Evolutionary conservation across 139 green algal genomes (phyloP).

Genomic region (Tetradesmus lagerheimii): DNA sequence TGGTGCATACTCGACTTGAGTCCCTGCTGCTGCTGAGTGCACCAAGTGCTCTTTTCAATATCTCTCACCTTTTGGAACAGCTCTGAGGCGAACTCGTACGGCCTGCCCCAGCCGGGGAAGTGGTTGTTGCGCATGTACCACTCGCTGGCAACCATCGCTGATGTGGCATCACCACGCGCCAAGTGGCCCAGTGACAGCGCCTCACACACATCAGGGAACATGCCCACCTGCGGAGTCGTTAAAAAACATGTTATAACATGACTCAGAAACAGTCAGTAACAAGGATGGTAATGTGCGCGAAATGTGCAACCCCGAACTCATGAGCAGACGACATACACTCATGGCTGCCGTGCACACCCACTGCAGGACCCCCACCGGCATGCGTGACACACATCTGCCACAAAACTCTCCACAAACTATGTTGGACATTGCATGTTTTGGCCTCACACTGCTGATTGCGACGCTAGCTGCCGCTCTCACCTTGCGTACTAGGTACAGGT

Average conservation of each 20-base stretch:
- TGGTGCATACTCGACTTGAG: too few species aligned
- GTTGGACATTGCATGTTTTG: too few species aligned
- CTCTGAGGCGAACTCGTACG: conserved; percentile 79
- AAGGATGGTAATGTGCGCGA: too few species aligned
- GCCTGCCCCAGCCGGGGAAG: conserved; percentile 82
- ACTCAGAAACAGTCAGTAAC: too few species aligned
- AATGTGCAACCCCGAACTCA: too few species aligned
- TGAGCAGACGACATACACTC: too few species aligned
- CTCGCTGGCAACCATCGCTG: conserved; percentile 78
- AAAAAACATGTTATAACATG: too few species aligned
- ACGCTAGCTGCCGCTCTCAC: neutral
- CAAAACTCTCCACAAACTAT: too few species aligned
- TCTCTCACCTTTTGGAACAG: conserved; percentile 61
- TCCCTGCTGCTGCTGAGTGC: too few species aligned
- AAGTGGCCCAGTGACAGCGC: conserved; percentile 72
- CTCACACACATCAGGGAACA: conserved; percentile 85
- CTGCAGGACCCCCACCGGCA: too few species aligned
- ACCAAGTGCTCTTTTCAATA: neutral
- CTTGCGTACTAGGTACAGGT: conserved; percentile 77
- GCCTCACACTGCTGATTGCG: neutral
- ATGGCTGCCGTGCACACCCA: too few species aligned
- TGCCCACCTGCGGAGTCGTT: conserved; percentile 59
- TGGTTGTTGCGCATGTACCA: conserved; percentile 88
- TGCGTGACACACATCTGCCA: too few species aligned
- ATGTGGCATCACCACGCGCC: conserved; percentile 59